Evolutionary conservation across 139 green algal species (phyloP), one percentile per base, ranked within the genome.

Genomic region (Chlorella ohadii): DNA sequence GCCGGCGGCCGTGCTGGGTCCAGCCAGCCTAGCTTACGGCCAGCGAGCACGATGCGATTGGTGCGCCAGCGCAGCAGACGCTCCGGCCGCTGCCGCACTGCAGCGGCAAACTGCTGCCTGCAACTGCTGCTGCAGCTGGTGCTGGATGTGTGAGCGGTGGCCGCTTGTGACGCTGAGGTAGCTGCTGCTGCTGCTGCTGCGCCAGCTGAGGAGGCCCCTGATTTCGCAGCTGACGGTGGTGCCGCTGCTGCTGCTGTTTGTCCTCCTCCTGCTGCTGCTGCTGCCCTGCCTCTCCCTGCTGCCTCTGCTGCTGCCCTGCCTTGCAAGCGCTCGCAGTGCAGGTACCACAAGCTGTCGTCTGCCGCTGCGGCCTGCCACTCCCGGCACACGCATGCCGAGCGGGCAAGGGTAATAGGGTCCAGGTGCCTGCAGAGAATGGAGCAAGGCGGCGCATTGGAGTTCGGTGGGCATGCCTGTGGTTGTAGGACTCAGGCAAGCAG

Each of bases 261-360:
- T 1, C 19, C 36, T 33, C 1, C 39, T 19, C 22, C 38, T 76
- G 13, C 70, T 76, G 70, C 20, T 36, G 70, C 36, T 59, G 72
- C 7, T 22, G 1, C 70, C 38, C 20, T 17, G 7, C 20, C 34
- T 33, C 19, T 57, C 41, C 23, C 76, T 20, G 19, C 2, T 59
- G 76, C 76, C 5, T 3, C n/a, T 3, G 20, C n/a, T 39, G 72
- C 47, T 67, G 31, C 19, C 67, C 15, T 41, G 34, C 34, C 34
- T 20, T 59, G 72, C 72, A 78, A 47, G 51, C 36, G 76, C 57
- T 39, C 36, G 23, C 74, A 82, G 59, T 82, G 76, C 9, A 17
- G 57, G 25, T 44, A 23, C 76, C 76, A 82, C 36, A 82, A 36
- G 2, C 34, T 5, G 38, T 78, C 79, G 0, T 55, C 41, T 3